These are phyloP conservation scores for Heimioporus sp. DNA, from an alignment of 768 basidiomycete species.

Conservation along the genomic window DNA sequence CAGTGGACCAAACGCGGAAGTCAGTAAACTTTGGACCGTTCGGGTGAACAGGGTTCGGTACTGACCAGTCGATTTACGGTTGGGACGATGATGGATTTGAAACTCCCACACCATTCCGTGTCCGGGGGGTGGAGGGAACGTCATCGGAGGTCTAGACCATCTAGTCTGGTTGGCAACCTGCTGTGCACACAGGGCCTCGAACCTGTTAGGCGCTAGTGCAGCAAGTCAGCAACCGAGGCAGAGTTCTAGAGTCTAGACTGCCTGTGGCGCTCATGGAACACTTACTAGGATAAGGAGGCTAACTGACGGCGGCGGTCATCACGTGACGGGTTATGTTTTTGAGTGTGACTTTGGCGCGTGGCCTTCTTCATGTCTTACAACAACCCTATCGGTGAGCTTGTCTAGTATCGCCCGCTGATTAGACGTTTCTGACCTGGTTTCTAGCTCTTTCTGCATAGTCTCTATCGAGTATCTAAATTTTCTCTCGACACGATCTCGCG, in stretches of 20 bases:
- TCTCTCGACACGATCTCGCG: conserved; percentile 3
- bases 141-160: conserved; percentile 9
- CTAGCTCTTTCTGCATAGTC: conserved; percentile 1
- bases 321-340: not conserved
- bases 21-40: no score
- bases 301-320: no score
- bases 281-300: no score
- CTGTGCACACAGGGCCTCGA: conserved; percentile 3
- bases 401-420: not conserved
- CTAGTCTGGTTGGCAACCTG: no score
- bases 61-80: no score
- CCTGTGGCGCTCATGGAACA: no score
- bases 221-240: no score
- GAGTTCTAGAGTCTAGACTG: no score
- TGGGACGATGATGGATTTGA: no score
- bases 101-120: no score
- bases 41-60: no score
- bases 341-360: not conserved
- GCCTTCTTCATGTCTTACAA: not conserved
- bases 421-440: not conserved
- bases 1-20: not conserved
- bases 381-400: conserved; percentile 2
- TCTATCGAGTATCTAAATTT: conserved; percentile 13
- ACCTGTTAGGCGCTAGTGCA: not conserved
- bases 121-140: no score